A percentile compares a stretch with the other conserved stretches of the same genome.
These are phyloP conservation scores for Cornus florida DNA, from an alignment of 148 eudicot species.

Conservation along the genomic window DNA sequence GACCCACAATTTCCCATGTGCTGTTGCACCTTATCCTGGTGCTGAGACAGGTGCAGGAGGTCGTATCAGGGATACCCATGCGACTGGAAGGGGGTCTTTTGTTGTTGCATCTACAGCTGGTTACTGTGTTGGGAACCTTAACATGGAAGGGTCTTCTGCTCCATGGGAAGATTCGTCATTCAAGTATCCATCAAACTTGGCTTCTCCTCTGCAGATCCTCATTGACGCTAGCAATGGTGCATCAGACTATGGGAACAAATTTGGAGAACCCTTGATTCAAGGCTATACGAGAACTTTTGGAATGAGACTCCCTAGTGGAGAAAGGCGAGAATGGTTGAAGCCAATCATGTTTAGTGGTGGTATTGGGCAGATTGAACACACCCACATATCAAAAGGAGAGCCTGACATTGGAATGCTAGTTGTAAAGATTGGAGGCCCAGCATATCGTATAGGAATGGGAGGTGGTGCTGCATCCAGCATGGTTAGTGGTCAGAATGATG, in stretches of 20 bases:
- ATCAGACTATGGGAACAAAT: conserved; percentile 93
- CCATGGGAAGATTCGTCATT: conserved; percentile 93
- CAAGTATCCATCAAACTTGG: conserved; percentile 76
- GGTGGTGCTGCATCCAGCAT: conserved; percentile 99
- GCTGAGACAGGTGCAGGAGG: conserved; percentile 98
- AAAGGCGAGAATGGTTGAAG: conserved; percentile 91
- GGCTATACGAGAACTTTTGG: conserved; percentile 92
- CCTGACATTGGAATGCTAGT: conserved; percentile 88
- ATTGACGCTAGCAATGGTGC: conserved; percentile 93
- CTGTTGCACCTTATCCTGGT: conserved; percentile 91
- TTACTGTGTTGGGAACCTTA: conserved; percentile 87
- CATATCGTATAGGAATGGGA: conserved; percentile 96
- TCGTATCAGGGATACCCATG: conserved; percentile 88
- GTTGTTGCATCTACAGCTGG: conserved; percentile 92
- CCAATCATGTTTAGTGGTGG: conserved; percentile 96
- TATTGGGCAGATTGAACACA: conserved; percentile 82
- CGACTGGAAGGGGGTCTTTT: conserved; percentile 88
- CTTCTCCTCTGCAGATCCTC: conserved; percentile 78
- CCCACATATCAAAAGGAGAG: conserved; percentile 73
- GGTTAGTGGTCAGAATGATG: conserved; percentile 96
- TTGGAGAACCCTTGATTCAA: conserved; percentile 93
- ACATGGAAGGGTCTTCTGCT: conserved; percentile 74
- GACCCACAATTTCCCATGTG: conserved; percentile 97
- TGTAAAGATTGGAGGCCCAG: conserved; percentile 85
- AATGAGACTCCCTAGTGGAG: conserved; percentile 83